phyloP scores from a whole-genome alignment of 2,329 filamentous ascomycete genomes.

The Phyllosticta capitalensis region DNA sequence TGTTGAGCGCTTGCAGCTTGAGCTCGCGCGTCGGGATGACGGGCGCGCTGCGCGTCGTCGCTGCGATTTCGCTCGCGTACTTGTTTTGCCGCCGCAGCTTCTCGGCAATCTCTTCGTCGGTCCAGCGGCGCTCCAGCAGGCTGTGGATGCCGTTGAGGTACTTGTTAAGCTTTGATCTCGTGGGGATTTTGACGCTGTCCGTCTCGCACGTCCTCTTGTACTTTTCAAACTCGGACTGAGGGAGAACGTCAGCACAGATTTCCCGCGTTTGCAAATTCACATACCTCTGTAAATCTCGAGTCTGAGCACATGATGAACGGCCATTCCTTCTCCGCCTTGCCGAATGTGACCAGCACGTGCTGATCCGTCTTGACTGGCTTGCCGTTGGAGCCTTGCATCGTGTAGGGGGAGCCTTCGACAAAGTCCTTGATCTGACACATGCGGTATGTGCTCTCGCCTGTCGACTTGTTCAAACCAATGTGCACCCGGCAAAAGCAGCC shows the following conservation, averaged over 20 bases:
- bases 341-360: slow-evolving; percentile 73
- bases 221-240: slow-evolving; percentile 65
- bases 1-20: slow-evolving; percentile 72
- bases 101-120: slow-evolving; percentile 68
- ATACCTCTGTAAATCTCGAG: slow-evolving; percentile 69
- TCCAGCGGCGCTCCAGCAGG: slow-evolving; percentile 72
- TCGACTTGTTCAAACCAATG: slow-evolving; percentile 66
- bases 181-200: slow-evolving; percentile 65
- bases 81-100: slow-evolving; percentile 61
- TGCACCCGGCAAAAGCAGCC: slow-evolving; percentile 82
- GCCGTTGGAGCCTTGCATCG: slow-evolving; percentile 63
- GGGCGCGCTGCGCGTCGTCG: slow-evolving; percentile 47
- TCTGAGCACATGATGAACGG: slow-evolving; percentile 90
- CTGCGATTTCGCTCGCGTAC: slow-evolving; percentile 52
- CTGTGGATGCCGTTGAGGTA: slow-evolving; percentile 76
- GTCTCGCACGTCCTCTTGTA: slow-evolving; percentile 61
- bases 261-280: slow-evolving; percentile 15
- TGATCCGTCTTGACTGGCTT: slow-evolving; percentile 75
- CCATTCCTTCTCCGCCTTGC: slow-evolving; percentile 73
- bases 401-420: slow-evolving; percentile 69
- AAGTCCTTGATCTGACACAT: slow-evolving; percentile 86
- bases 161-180: slow-evolving; percentile 54
- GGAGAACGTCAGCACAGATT: slow-evolving; percentile 7
- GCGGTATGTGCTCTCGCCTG: slow-evolving; percentile 69
- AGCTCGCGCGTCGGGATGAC: slow-evolving; percentile 53